Conservation (phyloP, 441 rosid species). For the Gossypium schwendimanii region DNA sequence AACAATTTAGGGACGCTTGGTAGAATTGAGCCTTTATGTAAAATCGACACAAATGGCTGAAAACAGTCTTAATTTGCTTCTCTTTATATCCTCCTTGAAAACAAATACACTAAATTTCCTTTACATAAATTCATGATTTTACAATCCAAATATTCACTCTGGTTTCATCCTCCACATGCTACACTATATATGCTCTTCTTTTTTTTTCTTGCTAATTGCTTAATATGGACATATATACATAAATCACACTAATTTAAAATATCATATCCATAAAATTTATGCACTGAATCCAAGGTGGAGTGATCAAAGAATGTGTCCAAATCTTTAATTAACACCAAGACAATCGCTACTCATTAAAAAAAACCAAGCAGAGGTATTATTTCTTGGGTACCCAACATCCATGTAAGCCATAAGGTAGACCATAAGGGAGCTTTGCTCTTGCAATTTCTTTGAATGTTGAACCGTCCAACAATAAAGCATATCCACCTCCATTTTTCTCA, state of each 20-base stretch:
- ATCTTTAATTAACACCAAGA: no score
- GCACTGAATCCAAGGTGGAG: no score
- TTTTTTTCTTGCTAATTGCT: no score
- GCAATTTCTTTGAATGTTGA: constrained; percentile 83
- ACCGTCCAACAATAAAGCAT: constrained; percentile 78
- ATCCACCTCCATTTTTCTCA: constrained; percentile 76
- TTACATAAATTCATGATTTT: neutral
- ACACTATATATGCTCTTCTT: no score
- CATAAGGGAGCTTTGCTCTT: constrained; percentile 86
- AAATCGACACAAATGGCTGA: neutral
- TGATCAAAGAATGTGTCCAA: no score
- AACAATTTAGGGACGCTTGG: no score
- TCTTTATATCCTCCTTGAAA: neutral
- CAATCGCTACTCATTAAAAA: no score
- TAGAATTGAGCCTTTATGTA: no score
- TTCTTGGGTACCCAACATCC: constrained; percentile 89
- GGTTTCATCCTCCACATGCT: neutral
- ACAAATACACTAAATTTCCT: neutral
- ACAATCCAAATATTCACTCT: neutral
- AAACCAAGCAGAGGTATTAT: neutral
- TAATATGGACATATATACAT: no score
- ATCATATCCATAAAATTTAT: no score
- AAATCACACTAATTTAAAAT: no score
- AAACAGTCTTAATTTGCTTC: neutral
- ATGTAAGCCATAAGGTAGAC: constrained; percentile 94